Conservation (phyloP, 2,329 filamentous ascomycete species). For the Cercospora canescens region DNA sequence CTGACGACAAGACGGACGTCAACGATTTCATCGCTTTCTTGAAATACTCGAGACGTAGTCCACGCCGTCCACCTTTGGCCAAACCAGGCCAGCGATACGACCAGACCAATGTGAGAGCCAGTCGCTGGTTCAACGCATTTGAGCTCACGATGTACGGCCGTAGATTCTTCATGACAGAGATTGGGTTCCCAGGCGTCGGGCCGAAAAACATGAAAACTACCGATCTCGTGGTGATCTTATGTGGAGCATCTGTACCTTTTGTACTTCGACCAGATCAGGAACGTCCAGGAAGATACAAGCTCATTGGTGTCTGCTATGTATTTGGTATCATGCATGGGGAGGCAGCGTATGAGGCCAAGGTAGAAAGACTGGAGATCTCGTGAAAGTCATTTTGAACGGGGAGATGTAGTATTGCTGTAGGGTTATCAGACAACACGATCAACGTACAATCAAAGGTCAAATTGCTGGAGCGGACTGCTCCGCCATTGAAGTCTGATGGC, state of each 20-base stretch:
- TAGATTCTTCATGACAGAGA: conserved; percentile 7
- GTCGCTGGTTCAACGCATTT: neutral
- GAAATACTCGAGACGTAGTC: no score
- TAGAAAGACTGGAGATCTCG: neutral
- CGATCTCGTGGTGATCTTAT: conserved; percentile 2
- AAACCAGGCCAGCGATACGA: no score
- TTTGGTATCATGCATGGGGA: conserved; percentile 11
- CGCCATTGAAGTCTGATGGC: no score
- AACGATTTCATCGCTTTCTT: no score
- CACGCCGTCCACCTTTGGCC: no score
- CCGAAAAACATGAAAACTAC: neutral
- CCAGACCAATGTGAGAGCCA: no score
- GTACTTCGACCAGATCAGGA: neutral
- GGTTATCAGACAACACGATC: no score
- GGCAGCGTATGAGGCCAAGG: neutral
- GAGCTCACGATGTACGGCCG: neutral
- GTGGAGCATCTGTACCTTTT: conserved; percentile 4
- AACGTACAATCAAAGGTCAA: no score
- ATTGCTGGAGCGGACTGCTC: no score
- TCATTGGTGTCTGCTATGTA: conserved; percentile 13
- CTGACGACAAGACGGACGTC: no score
- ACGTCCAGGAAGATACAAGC: neutral
- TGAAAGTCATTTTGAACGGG: no score
- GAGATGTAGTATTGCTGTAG: no score
- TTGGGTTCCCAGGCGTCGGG: conserved; percentile 6